Evolutionary conservation across 108 stramenopile species (phyloP).

Genomic region (Cyclotella baltica): DNA sequence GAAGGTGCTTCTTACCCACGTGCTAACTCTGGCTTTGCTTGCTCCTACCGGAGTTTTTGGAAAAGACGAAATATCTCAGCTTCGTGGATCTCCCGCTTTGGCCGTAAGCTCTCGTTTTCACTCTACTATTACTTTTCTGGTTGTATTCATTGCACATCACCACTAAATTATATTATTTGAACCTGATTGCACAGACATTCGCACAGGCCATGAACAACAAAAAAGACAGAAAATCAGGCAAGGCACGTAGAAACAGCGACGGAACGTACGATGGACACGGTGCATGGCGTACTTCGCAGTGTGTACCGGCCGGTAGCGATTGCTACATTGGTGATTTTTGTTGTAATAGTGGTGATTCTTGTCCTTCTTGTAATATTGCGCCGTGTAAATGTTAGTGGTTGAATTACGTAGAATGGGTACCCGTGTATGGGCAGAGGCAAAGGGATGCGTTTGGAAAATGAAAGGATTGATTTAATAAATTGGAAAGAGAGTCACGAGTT

Average conservation of each 20-base stretch:
- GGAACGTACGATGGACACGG: not conserved
- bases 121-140: not conserved
- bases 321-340: conserved; percentile 6
- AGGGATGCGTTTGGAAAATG: too few species aligned
- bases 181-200: not conserved
- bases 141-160: not conserved
- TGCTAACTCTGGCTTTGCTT: not conserved
- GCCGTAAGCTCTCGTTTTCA: not conserved
- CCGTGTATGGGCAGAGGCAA: too few species aligned
- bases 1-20: not conserved
- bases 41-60: not conserved
- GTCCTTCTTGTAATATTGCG: not conserved
- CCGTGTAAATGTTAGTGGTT: not conserved
- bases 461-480: too few species aligned
- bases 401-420: too few species aligned
- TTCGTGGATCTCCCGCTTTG: not conserved
- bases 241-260: not conserved
- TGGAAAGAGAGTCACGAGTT: too few species aligned
- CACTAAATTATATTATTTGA: not conserved
- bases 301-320: not conserved
- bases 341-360: not conserved
- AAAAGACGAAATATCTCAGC: not conserved
- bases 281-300: not conserved
- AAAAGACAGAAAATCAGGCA: not conserved
- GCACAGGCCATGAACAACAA: not conserved